phyloP scores from a whole-genome alignment of 2,329 filamentous ascomycete genomes.

The Colletotrichum graminicola region DNA sequence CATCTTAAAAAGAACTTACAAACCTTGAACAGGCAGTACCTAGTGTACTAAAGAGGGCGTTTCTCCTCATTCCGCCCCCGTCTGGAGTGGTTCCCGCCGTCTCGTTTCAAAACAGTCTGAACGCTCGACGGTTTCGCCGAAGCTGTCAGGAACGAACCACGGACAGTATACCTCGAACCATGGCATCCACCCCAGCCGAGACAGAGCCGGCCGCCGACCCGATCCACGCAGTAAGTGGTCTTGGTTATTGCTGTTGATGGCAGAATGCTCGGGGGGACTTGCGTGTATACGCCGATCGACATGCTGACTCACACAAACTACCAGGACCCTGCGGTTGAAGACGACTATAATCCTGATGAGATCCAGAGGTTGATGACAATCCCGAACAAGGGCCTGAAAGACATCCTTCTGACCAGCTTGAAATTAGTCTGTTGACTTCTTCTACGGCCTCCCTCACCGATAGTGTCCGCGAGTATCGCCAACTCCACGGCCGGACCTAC shows the following conservation, averaged over 20 bases:
- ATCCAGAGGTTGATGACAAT: background rate
- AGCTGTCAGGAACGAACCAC: too few species aligned
- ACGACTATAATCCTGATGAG: background rate
- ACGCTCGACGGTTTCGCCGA: too few species aligned
- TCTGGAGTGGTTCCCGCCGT: background rate
- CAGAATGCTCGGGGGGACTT: background rate
- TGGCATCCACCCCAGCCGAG: background rate
- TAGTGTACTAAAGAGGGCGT: background rate
- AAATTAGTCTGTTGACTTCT: background rate
- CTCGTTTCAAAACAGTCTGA: background rate
- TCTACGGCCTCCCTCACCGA: constrained; percentile 50
- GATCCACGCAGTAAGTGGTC: background rate
- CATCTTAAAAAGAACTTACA: background rate
- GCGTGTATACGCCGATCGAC: too few species aligned
- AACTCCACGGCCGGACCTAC: constrained; percentile 49
- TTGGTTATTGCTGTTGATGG: too few species aligned
- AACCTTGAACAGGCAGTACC: background rate
- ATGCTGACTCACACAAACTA: background rate
- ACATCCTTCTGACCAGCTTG: background rate
- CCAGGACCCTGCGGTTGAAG: background rate
- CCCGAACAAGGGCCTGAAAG: too few species aligned
- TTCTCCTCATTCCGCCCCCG: background rate
- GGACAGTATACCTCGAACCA: background rate
- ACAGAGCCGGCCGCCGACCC: background rate
- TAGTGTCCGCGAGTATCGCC: constrained; percentile 50